Evolutionary conservation across 805 yeast species (phyloP).

Genomic region (Metschnikowia matae): DNA sequence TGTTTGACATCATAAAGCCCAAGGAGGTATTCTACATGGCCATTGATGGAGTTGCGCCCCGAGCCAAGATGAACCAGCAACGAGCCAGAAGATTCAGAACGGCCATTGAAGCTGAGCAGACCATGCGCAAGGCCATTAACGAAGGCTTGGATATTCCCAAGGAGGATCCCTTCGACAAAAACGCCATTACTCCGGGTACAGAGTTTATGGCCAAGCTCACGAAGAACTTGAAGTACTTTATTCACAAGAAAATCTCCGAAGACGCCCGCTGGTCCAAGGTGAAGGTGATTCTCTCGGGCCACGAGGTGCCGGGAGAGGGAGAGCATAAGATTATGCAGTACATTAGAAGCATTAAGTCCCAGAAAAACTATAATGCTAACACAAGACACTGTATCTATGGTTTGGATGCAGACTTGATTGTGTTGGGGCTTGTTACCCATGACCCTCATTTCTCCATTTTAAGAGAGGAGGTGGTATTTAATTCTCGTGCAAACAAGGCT

Average conservation of each 20-base stretch:
- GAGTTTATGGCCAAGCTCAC: conserved; percentile 92
- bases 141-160: conserved; percentile 74
- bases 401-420: conserved; percentile 91
- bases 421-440: conserved; percentile 86
- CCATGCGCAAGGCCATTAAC: conserved; percentile 65
- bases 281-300: conserved; percentile 79
- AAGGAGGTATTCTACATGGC: conserved; percentile 89
- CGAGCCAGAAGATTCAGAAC: conserved; percentile 93
- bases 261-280: conserved; percentile 84
- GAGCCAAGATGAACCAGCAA: conserved; percentile 98
- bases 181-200: conserved; percentile 94
- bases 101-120: conserved; percentile 87
- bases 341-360: conserved; percentile 75
- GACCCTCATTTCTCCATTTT: conserved; percentile 93
- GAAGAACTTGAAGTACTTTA: conserved; percentile 74
- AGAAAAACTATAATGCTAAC: conserved; percentile 68
- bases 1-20: conserved; percentile 85
- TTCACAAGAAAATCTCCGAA: conserved; percentile 80
- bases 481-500: conserved; percentile 41
- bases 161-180: conserved; percentile 85
- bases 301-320: conserved; percentile 98
- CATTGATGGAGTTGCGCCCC: conserved; percentile 97
- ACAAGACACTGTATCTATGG: conserved; percentile 93
- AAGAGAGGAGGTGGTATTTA: conserved; percentile 94
- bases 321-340: conserved; percentile 96